Conservation (phyloP, 768 basidiomycete genomes). For the Leccinum barrowsii region DNA sequence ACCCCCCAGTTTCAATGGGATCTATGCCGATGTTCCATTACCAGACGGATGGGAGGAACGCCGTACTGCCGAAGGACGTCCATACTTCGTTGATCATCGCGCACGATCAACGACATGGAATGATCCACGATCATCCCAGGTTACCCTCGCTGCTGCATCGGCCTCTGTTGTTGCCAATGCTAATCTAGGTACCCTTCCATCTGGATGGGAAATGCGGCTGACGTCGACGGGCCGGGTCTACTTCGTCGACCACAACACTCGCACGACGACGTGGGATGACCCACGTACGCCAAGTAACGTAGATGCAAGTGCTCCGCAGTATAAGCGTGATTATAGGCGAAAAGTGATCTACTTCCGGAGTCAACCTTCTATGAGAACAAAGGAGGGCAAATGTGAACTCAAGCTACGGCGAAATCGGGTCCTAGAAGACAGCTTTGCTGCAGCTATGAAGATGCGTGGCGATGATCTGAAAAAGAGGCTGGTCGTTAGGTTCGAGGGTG, state of each 20-base stretch:
- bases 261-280: slow-evolving; percentile 92
- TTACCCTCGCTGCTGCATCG: slow-evolving; percentile 44
- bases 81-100: slow-evolving; percentile 74
- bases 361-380: slow-evolving; percentile 78
- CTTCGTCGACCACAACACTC: slow-evolving; percentile 89
- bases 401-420: slow-evolving; percentile 78
- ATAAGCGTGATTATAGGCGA: slow-evolving; percentile 88
- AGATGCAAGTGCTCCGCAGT: slow-evolving; percentile 90
- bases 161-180: slow-evolving; percentile 45
- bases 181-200: slow-evolving; percentile 78
- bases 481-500: slow-evolving; percentile 74
- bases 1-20: slow-evolving; percentile 26
- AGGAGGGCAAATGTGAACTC: slow-evolving; percentile 81
- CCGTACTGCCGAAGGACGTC: slow-evolving; percentile 81
- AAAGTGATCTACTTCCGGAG: slow-evolving; percentile 92
- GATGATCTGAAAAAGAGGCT: slow-evolving; percentile 67
- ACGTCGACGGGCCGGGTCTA: slow-evolving; percentile 84
- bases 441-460: slow-evolving; percentile 77
- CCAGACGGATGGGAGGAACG: slow-evolving; percentile 93
- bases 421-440: slow-evolving; percentile 82
- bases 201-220: slow-evolving; percentile 93
- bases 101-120: slow-evolving; percentile 88
- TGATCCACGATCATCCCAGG: slow-evolving; percentile 65
- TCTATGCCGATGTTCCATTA: slow-evolving; percentile 63
- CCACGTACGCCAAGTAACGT: slow-evolving; percentile 79